These are phyloP conservation scores for Uronychia binucleata DNA, from an alignment of 73 alveolate species.

Conservation along the genomic window DNA sequence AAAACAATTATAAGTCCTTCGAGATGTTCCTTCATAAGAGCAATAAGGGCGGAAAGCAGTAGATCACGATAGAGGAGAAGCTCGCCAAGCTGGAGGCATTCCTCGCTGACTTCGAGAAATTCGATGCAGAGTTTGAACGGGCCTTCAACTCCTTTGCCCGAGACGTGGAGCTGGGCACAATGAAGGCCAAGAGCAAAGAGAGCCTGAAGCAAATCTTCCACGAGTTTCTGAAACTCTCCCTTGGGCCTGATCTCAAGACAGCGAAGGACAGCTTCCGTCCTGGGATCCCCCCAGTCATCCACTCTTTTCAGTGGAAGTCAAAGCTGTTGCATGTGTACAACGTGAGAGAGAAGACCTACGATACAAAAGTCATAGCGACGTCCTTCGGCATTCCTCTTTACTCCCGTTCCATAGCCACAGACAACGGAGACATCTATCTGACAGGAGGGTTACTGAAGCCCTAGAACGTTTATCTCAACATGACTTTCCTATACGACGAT, in stretches of 20 bases:
- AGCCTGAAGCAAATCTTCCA: conserved; percentile 2
- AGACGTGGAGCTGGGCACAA: conserved; percentile 10
- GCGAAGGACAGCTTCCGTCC: conserved; percentile 5
- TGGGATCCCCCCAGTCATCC: neutral
- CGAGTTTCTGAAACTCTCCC: neutral
- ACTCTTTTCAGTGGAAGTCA: conserved; percentile 38
- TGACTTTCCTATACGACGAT: conserved; percentile 29
- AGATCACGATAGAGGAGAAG: neutral
- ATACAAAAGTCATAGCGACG: conserved; percentile 4
- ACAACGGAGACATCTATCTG: conserved; percentile 39
- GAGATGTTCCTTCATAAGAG: neutral
- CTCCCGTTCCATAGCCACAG: conserved; percentile 58
- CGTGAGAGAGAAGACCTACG: conserved; percentile 1
- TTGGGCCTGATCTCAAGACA: conserved; percentile 11
- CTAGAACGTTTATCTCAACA: conserved; percentile 15
- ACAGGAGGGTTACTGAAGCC: conserved; percentile 52
- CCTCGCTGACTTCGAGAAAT: neutral
- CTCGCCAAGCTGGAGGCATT: neutral
- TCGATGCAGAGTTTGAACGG: neutral
- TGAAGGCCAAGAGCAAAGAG: conserved; percentile 14
- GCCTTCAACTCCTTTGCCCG: conserved; percentile 5
- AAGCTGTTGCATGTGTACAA: conserved; percentile 16
- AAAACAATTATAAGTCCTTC: neutral
- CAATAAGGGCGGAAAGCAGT: neutral
- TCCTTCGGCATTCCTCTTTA: conserved; percentile 31